Percentiles rank a stretch among this genome's conserved stretches.
Evolutionary conservation across 2,329 filamentous ascomycete genomes (phyloP).

Genomic region (Paraphaeosphaeria minitans): DNA sequence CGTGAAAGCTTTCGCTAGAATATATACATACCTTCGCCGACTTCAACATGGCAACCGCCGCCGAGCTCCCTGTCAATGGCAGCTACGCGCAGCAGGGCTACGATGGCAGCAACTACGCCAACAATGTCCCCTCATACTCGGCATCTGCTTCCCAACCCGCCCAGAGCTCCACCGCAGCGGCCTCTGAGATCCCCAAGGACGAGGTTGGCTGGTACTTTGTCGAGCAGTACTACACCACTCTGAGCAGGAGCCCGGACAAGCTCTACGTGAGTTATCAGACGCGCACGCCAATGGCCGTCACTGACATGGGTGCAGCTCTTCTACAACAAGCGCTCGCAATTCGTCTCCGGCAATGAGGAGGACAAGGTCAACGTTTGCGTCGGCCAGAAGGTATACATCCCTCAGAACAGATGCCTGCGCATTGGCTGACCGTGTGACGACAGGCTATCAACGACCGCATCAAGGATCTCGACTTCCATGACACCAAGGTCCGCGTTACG

Average conservation of each 20-base stretch:
- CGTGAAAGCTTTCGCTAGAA: constrained; percentile 6
- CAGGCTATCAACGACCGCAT: constrained; percentile 94
- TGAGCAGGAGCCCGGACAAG: constrained; percentile 93
- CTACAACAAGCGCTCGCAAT: constrained; percentile 95
- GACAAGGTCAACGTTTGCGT: constrained; percentile 85
- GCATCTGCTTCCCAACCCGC: constrained; percentile 28
- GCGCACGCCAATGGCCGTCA: background rate
- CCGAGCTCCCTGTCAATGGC: constrained; percentile 53
- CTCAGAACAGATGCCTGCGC: background rate
- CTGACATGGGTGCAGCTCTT: constrained; percentile 65
- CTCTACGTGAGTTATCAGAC: constrained; percentile 64
- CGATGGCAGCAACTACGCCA: constrained; percentile 44
- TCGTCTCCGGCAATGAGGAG: constrained; percentile 89
- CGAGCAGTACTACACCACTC: constrained; percentile 97
- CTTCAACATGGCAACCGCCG: constrained; percentile 41
- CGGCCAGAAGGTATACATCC: constrained; percentile 76
- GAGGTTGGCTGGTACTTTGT: constrained; percentile 99
- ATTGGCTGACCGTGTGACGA: constrained; percentile 22
- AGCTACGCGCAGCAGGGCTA: constrained; percentile 53
- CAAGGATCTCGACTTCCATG: constrained; percentile 89
- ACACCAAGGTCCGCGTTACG: constrained; percentile 97
- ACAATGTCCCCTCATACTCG: constrained; percentile 32
- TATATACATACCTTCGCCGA: constrained; percentile 19
- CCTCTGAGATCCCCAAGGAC: constrained; percentile 70
- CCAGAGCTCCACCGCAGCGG: constrained; percentile 34